Evolutionary conservation across 768 basidiomycete genomes (phyloP), one percentile per base, ranked within the genome.

Genomic region (Tylopilus rubrobrunneus): DNA sequence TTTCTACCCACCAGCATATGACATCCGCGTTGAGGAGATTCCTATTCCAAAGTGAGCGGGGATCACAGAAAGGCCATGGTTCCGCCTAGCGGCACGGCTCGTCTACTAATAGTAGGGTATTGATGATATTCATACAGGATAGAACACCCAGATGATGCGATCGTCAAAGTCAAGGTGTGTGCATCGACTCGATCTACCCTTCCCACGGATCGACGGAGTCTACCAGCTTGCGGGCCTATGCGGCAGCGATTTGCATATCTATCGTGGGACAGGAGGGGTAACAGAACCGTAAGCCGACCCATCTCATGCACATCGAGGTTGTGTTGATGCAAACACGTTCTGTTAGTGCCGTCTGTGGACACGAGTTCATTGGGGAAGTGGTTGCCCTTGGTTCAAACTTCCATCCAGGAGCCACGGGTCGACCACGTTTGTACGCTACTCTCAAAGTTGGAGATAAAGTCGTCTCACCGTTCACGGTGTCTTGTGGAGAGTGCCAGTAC

Each of bases 401-500:
- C 62, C 72, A 72, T 5, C 60, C 70, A 7, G 67, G 65, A 8
- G 68, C 62, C 5, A 57, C 73, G 41, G 81, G 76, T 42, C 75
- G 89, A 45, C 87, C 89, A 1, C 63, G 66, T 25, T 71, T 89
- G 17, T 90, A 91, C 56, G 74, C 82, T 0, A 79, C 72, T 23
- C 75, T 92, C 49, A 80, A 77, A 51, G 68, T 88, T 7, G 89
- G 88, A 6, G 85, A 92, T 64, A 86, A 83, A 62, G 86, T 92
- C 14, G 83, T 92, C 23, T 83, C 87, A 1, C 87, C 90, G 3
- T 92, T 91, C 69, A 88, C 88, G 0, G 77, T 80, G n/a, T 87
- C 82, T 46, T 92, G 90, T 58, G 85, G 84, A n/a, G 88, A 91
- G 64, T 92, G 90, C 78, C 81, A 85, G 89, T 92, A 55, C 63